phyloP scores from a whole-genome alignment of 345 rosid genomes.

The Isatis tinctoria region DNA sequence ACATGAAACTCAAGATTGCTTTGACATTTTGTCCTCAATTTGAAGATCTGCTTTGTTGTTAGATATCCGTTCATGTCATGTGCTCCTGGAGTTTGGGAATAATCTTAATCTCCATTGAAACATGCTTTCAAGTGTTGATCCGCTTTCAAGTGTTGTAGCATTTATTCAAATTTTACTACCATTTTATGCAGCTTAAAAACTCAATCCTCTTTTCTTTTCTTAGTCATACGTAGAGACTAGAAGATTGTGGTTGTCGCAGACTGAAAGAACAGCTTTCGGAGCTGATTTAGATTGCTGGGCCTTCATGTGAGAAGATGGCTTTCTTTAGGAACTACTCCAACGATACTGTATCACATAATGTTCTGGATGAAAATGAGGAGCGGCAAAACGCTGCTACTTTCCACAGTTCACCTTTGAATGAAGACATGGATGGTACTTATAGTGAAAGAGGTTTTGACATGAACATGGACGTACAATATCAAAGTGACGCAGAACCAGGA shows the following conservation, averaged over 20 bases:
- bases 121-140: no score
- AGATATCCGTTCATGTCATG: neutral
- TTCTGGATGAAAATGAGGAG: conserved; percentile 60
- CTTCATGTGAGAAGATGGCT: conserved; percentile 76
- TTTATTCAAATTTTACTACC: neutral
- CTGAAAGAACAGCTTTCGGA: neutral
- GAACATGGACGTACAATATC: conserved; percentile 64
- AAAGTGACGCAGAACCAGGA: conserved; percentile 66
- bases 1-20: conserved; percentile 8
- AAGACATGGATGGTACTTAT: conserved; percentile 42
- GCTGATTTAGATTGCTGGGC: conserved; percentile 4
- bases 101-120: neutral
- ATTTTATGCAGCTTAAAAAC: conserved; percentile 15
- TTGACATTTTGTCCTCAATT: neutral
- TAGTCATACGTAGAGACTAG: conserved; percentile 24
- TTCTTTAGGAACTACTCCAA: conserved; percentile 67
- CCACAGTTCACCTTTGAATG: conserved; percentile 43
- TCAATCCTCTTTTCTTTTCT: neutral
- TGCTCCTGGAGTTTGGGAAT: neutral
- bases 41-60: conserved; percentile 4
- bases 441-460: conserved; percentile 74
- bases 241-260: conserved; percentile 9
- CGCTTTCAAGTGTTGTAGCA: conserved; percentile 4
- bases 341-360: conserved; percentile 53
- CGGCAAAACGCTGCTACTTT: conserved; percentile 41